A percentile compares a stretch with the other conserved stretches of the same genome.
Conservation (phyloP, 2,329 filamentous ascomycete species). For the Diaporthe destruens region DNA sequence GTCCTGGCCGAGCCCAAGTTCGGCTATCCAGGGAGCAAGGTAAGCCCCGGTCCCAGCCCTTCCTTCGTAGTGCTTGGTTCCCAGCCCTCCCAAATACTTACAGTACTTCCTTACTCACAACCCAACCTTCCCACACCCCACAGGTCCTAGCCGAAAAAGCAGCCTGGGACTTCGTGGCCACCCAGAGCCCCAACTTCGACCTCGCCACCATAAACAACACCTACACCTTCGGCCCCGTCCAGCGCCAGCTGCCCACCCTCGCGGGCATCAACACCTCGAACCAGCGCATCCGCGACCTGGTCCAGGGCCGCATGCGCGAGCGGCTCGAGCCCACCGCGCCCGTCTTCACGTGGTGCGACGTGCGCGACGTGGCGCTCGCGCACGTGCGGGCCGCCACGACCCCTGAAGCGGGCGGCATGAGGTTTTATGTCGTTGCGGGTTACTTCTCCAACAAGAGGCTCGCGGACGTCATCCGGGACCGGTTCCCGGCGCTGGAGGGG, state of each 20-base stretch:
- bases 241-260: constrained; percentile 72
- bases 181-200: constrained; percentile 69
- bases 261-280: constrained; percentile 81
- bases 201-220: constrained; percentile 73
- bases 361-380: constrained; percentile 40
- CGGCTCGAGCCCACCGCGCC: constrained; percentile 55
- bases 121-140: constrained; percentile 28
- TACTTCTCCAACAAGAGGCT: constrained; percentile 61
- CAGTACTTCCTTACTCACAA: background rate
- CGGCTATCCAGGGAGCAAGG: constrained; percentile 60
- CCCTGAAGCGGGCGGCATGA: constrained; percentile 49
- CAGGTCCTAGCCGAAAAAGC: constrained; percentile 72
- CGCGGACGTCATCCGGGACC: constrained; percentile 56
- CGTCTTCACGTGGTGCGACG: constrained; percentile 48
- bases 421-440: constrained; percentile 64
- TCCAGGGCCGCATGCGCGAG: constrained; percentile 71
- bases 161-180: constrained; percentile 73
- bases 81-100: too few relatives aligned
- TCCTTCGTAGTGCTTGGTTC: too few relatives aligned
- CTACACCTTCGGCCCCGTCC: constrained; percentile 72
- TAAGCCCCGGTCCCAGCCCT: constrained; percentile 45
- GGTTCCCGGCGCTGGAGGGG: constrained; percentile 61
- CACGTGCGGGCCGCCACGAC: constrained; percentile 30
- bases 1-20: constrained; percentile 47
- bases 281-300: constrained; percentile 72